phyloP scores from a whole-genome alignment of 306 rosid genomes.

The Prunus mume region DNA sequence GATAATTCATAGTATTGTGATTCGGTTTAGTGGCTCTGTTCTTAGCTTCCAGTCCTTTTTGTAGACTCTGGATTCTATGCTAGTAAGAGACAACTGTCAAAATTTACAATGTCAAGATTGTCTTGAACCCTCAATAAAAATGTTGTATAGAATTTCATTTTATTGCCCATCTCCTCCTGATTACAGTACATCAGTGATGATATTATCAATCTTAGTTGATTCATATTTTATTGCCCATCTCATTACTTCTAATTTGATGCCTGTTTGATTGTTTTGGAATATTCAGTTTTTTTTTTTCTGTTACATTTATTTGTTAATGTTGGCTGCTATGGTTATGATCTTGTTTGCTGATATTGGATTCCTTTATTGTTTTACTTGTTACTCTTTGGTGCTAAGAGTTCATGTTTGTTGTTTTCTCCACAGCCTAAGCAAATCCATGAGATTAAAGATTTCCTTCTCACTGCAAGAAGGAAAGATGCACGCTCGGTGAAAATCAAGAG shows the following conservation, averaged over 20 bases:
- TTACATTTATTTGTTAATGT: not conserved
- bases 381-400: not conserved
- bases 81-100: not conserved
- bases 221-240: no score
- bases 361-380: not conserved
- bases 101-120: not conserved
- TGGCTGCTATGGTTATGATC: not conserved
- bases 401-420: not conserved
- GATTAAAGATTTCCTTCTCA: constrained; percentile 55
- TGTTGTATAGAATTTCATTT: not conserved
- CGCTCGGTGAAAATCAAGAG: constrained; percentile 51
- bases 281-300: no score
- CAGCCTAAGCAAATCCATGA: constrained; percentile 60
- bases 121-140: not conserved
- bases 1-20: not conserved
- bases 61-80: not conserved
- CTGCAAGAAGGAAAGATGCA: constrained; percentile 58
- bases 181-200: not conserved
- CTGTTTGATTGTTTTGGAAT: no score
- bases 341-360: not conserved
- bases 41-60: not conserved
- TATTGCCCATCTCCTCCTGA: not conserved
- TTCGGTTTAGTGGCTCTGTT: not conserved
- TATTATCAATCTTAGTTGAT: not conserved
- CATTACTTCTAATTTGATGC: no score